Percentiles rank a stretch among this genome's conserved stretches.
Evolutionary conservation across 768 basidiomycete species (phyloP).

Genomic region (Mycena pura): DNA sequence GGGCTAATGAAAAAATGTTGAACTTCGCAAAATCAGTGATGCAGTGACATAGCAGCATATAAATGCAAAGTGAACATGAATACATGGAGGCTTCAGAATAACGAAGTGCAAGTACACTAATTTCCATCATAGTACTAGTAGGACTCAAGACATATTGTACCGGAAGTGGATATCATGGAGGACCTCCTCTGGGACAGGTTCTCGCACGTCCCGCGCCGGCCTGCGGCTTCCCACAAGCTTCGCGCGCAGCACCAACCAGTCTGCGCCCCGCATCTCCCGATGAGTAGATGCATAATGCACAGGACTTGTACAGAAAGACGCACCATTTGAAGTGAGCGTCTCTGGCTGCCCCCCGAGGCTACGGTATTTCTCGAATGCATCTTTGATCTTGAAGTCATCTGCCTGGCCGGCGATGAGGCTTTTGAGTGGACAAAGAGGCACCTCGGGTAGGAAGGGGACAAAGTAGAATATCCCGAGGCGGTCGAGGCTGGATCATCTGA

Average conservation of each 20-base stretch:
- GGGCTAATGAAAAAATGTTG: too few species aligned
- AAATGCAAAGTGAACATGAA: too few species aligned
- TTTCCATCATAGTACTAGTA: neutral
- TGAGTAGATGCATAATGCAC: neutral
- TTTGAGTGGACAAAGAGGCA: slow-evolving; percentile 14
- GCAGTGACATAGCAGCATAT: too few species aligned
- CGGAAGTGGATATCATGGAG: slow-evolving; percentile 9
- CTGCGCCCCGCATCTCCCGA: neutral
- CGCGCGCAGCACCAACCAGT: slow-evolving; percentile 1
- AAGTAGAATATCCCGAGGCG: slow-evolving; percentile 26
- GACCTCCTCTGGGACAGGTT: neutral
- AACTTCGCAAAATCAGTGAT: too few species aligned
- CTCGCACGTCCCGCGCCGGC: neutral
- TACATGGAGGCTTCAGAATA: too few species aligned
- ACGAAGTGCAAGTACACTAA: too few species aligned
- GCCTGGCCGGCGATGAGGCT: neutral
- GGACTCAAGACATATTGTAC: neutral
- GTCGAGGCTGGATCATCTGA: slow-evolving; percentile 13
- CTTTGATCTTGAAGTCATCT: slow-evolving; percentile 14
- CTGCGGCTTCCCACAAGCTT: slow-evolving; percentile 8
- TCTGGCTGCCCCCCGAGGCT: slow-evolving; percentile 19
- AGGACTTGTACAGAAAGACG: neutral
- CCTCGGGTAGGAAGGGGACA: slow-evolving; percentile 20
- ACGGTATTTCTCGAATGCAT: slow-evolving; percentile 23
- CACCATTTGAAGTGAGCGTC: slow-evolving; percentile 19